Percentiles rank a stretch among this genome's conserved stretches.
Conservation (phyloP, 108 stramenopile species). For the Skeletonema tropicum region DNA sequence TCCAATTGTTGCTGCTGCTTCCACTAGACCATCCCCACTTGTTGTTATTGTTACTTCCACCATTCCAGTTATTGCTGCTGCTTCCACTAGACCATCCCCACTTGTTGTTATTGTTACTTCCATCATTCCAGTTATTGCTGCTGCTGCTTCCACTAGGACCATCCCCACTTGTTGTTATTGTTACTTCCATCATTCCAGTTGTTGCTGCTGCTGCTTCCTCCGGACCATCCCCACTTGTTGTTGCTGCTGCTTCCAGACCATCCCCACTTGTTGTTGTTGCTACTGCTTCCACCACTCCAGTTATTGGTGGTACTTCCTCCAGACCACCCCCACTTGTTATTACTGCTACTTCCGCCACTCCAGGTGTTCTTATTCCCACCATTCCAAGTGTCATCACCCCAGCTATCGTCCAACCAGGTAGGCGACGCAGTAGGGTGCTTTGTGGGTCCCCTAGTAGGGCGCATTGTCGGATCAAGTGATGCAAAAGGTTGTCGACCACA, state of each 20-base stretch:
- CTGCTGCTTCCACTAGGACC: not conserved
- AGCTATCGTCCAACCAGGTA: slow-evolving; percentile 2
- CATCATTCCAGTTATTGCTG: not conserved
- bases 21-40: too few relatives aligned
- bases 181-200: not conserved
- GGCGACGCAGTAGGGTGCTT: not conserved
- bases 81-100: too few relatives aligned
- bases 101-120: not conserved
- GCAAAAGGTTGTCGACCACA: not conserved
- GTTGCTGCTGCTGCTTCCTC: not conserved
- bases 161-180: not conserved
- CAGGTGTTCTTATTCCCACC: not conserved
- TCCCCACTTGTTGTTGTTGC: not conserved
- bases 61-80: not conserved
- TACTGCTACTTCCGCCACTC: not conserved
- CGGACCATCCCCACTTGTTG: not conserved
- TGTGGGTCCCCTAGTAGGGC: too few relatives aligned
- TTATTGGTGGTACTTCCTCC: too few relatives aligned
- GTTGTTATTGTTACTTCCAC: too few relatives aligned
- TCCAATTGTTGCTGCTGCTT: too few relatives aligned
- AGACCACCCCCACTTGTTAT: too few relatives aligned
- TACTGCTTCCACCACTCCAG: too few relatives aligned
- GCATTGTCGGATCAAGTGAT: too few relatives aligned
- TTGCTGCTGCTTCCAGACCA: not conserved
- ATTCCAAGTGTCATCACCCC: not conserved